Evolutionary conservation across 106 monocot genomes (phyloP).

Genomic region (Dactylorhiza incarnata): DNA sequence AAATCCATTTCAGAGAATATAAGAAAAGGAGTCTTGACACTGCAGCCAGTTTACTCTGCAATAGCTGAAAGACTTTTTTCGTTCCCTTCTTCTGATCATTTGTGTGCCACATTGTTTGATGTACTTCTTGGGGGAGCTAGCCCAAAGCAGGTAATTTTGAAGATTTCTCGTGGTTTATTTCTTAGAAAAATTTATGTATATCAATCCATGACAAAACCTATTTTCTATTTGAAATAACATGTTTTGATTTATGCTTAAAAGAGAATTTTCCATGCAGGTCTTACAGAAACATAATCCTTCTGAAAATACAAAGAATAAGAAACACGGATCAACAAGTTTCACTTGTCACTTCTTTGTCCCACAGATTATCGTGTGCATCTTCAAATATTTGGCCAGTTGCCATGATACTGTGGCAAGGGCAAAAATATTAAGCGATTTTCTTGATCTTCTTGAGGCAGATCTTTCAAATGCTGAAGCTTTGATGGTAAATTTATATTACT

Average conservation of each 20-base stretch:
- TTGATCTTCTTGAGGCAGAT: slow-evolving; percentile 83
- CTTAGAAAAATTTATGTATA: neutral
- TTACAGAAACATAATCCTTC: slow-evolving; percentile 53
- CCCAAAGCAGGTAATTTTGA: slow-evolving; percentile 79
- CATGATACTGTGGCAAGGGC: slow-evolving; percentile 39
- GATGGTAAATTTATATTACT: slow-evolving; percentile 43
- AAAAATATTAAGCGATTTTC: slow-evolving; percentile 65
- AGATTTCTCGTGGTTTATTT: neutral
- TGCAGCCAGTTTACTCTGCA: slow-evolving; percentile 53
- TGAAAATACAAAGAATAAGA: slow-evolving; percentile 45
- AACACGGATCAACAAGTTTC: slow-evolving; percentile 13
- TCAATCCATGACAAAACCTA: neutral
- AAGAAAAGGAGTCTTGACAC: slow-evolving; percentile 33
- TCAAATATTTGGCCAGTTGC: slow-evolving; percentile 73
- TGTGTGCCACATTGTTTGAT: slow-evolving; percentile 95
- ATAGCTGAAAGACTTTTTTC: slow-evolving; percentile 72
- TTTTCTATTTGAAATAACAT: neutral
- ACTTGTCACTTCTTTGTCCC: slow-evolving; percentile 74
- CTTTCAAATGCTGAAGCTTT: slow-evolving; percentile 86
- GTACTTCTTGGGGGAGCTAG: slow-evolving; percentile 99
- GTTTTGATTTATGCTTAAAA: slow-evolving; percentile 4
- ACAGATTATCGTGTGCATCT: slow-evolving; percentile 81
- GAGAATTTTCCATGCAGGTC: slow-evolving; percentile 37
- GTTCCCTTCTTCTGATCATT: slow-evolving; percentile 85
- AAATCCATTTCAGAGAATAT: slow-evolving; percentile 57